Conservation (phyloP, 805 yeast genomes). For the Wickerhamiella hasegawae region DNA sequence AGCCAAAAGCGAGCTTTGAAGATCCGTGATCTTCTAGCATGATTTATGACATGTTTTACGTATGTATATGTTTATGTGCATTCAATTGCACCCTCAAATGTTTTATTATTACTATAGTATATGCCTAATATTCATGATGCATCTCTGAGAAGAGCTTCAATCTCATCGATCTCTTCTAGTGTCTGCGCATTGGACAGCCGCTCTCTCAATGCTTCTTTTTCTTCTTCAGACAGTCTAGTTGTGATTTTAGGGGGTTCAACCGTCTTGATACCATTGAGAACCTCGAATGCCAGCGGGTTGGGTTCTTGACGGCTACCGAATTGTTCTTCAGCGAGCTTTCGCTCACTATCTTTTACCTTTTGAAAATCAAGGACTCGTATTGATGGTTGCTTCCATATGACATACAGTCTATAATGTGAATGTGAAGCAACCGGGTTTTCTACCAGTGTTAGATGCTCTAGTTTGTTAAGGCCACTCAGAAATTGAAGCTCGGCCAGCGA, state of each 20-base stretch:
- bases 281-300: slow-evolving; percentile 20
- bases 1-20: too few relatives aligned
- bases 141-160: slow-evolving; percentile 38
- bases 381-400: slow-evolving; percentile 47
- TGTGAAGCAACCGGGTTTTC: slow-evolving; percentile 42
- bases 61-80: not conserved
- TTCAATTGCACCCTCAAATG: not conserved
- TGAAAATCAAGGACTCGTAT: slow-evolving; percentile 52
- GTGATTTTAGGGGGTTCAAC: slow-evolving; percentile 24
- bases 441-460: slow-evolving; percentile 33
- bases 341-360: slow-evolving; percentile 41
- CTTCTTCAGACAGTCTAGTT: slow-evolving; percentile 37
- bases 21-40: too few relatives aligned
- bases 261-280: slow-evolving; percentile 18
- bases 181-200: slow-evolving; percentile 48
- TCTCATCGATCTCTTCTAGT: slow-evolving; percentile 56
- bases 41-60: too few relatives aligned
- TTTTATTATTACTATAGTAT: not conserved
- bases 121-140: not conserved
- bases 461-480: slow-evolving; percentile 25
- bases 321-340: slow-evolving; percentile 28
- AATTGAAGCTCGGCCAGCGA: slow-evolving; percentile 30
- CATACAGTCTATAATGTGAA: slow-evolving; percentile 40
- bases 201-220: slow-evolving; percentile 32
- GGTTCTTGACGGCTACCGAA: slow-evolving; percentile 25